These are phyloP conservation scores for Voacanga thouarsii DNA, from an alignment of 257 asterid genomes.

Conservation along the genomic window DNA sequence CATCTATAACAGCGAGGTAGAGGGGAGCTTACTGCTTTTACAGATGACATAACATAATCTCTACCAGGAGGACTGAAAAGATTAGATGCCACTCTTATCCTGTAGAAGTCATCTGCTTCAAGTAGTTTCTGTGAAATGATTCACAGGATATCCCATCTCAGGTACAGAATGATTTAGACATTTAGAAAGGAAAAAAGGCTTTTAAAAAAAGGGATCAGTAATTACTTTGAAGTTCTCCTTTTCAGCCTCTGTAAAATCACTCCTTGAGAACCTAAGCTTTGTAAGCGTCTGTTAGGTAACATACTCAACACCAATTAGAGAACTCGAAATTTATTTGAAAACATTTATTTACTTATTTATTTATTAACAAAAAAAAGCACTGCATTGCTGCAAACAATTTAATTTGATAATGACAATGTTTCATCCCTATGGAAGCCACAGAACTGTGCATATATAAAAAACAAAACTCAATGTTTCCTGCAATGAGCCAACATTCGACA, in stretches of 20 bases:
- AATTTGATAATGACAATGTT: background rate
- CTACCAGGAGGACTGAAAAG: conserved; percentile 72
- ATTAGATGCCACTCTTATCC: conserved; percentile 76
- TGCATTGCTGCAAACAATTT: background rate
- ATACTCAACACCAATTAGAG: background rate
- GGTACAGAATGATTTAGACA: background rate
- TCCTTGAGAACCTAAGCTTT: conserved; percentile 92
- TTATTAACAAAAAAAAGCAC: too few species aligned
- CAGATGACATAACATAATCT: conserved; percentile 70
- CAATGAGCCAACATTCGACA: background rate
- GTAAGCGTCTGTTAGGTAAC: conserved; percentile 64
- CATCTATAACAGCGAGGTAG: background rate
- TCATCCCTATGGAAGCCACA: background rate
- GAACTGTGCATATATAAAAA: background rate
- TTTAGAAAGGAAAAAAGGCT: background rate
- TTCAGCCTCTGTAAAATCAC: conserved; percentile 55
- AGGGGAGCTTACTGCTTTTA: conserved; percentile 74
- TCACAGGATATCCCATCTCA: conserved; percentile 12
- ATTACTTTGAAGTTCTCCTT: conserved; percentile 72
- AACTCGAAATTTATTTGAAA: background rate
- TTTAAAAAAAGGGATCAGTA: background rate
- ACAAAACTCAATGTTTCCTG: background rate
- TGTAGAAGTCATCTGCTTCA: conserved; percentile 85
- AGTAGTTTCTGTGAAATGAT: conserved; percentile 59
- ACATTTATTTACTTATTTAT: background rate